Evolutionary conservation across 2,329 filamentous ascomycete species (phyloP).

Genomic region (Pseudogymnoascus verrucosus): DNA sequence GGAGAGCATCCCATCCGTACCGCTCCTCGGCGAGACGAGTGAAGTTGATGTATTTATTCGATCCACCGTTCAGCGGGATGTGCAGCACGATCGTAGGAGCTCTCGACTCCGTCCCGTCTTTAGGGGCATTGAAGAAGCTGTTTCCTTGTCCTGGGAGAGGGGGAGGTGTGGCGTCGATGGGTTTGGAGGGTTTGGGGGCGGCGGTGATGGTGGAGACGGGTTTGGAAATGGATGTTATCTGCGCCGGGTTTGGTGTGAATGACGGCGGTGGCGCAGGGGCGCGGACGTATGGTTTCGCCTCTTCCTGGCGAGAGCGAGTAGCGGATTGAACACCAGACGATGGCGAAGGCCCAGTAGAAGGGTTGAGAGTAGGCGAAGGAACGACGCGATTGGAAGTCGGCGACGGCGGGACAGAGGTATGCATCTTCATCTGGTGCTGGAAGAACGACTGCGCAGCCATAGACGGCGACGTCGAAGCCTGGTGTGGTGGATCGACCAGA

Average conservation of each 20-base stretch:
- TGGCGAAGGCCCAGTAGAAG: constrained; percentile 14
- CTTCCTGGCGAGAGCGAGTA: constrained; percentile 12
- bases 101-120: constrained; percentile 46
- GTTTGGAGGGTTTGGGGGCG: constrained; percentile 42
- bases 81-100: constrained; percentile 76
- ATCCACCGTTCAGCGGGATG: constrained; percentile 71
- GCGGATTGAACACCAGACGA: constrained; percentile 20
- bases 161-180: constrained; percentile 45
- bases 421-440: constrained; percentile 23
- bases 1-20: constrained; percentile 89
- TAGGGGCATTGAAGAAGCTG: constrained; percentile 36
- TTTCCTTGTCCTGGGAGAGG: constrained; percentile 57
- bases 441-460: constrained; percentile 28
- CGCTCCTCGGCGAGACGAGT: constrained; percentile 86
- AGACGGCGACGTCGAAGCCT: constrained; percentile 25
- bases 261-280: constrained; percentile 19
- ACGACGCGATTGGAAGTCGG: constrained; percentile 22
- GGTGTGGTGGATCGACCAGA: constrained; percentile 64
- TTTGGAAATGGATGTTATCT: constrained; percentile 33
- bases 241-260: constrained; percentile 13
- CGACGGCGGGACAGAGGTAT: constrained; percentile 24
- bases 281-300: constrained; percentile 14
- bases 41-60: constrained; percentile 91
- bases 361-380: neutral
- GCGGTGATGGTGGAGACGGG: constrained; percentile 35